These are phyloP conservation scores for Saprolegnia parasitica DNA, from an alignment of 352 stramenopile genomes.

Conservation along the genomic window DNA sequence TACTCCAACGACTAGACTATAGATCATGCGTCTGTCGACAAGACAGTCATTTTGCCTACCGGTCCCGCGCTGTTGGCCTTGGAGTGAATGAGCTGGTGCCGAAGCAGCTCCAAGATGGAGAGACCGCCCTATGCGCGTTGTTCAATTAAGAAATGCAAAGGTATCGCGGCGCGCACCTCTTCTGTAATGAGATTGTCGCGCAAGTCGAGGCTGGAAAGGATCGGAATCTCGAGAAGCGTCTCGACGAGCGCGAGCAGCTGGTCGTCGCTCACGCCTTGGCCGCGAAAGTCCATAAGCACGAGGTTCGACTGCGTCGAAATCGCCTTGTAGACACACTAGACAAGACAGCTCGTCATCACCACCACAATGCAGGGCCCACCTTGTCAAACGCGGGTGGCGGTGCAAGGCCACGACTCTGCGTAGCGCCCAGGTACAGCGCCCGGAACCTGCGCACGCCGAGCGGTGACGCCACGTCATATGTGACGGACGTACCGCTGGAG, in stretches of 20 bases:
- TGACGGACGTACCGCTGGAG: conserved; percentile 19
- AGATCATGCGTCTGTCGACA: not conserved
- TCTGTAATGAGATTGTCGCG: conserved; percentile 77
- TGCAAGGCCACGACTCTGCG: not conserved
- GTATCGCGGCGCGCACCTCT: conserved; percentile 38
- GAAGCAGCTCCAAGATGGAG: conserved; percentile 65
- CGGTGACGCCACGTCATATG: not conserved
- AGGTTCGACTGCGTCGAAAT: conserved; percentile 80
- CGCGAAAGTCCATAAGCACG: conserved; percentile 61
- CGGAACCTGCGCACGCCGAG: conserved; percentile 20
- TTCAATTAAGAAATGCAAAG: not conserved
- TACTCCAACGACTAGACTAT: conserved; percentile 42
- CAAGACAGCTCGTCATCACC: not conserved
- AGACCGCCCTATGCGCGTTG: conserved; percentile 49
- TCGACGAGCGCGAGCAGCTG: conserved; percentile 75
- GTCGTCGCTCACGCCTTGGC: conserved; percentile 75
- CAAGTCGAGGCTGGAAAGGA: conserved; percentile 70
- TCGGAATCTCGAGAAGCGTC: conserved; percentile 65
- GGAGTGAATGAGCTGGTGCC: conserved; percentile 64
- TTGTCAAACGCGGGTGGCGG: conserved; percentile 18
- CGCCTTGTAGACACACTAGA: conserved; percentile 76
- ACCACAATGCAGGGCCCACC: not conserved
- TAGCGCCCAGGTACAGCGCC: conserved; percentile 9
- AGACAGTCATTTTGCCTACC: not conserved
- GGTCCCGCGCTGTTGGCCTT: conserved; percentile 38